Base-by-base conservation (phyloP, 345 rosid species). In the Citrus reticulata region DNA sequence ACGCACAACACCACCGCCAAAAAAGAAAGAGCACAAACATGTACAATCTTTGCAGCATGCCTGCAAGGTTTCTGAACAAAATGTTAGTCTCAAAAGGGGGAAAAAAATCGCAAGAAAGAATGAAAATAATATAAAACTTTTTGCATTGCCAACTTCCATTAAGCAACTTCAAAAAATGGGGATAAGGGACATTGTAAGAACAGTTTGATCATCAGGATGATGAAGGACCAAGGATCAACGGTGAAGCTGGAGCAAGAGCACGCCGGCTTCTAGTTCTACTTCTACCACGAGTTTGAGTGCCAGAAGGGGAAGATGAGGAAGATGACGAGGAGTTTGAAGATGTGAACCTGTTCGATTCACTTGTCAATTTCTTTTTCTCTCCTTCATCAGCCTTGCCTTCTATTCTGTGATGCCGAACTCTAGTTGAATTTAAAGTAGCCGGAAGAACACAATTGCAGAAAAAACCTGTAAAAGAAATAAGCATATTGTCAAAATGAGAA, bases 391-490 rank as follows among this genome's bases (percentile, higher is more conserved):
- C 66, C 80, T 90, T 91, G 13, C 90, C 98, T 82, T 91, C 94
- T 32, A 86, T 81, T 79, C 85, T 84, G 73, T 87, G 93, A 76
- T 85, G 84, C 64, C 87, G 57, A 42, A 94, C 83, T 84, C 81
- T 96, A 0, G 90, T 92, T 61, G 95, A 84, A 80, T 89, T 89
- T 81, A 96, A 75, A 63, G 88, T 89, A 24, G 90, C 90, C 2
- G 99, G 99, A 82, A 96, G 97, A 77, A 96, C 93, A 84, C 98
- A 96, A 72, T 93, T 93, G 87, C 94, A 91, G 67, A 94, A 84
- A 72, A 93, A 94, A 6, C 99, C 99, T 94, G 64, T 73, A 32
- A 27, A 74, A 29, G 10, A n/a, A 51, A 65, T 64, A 57, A 64
- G 72, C 69, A 68, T 74, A 30, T 54, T 72, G 24, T 35, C 34